These are phyloP conservation scores for Ceratobasidium sp. DNA, from an alignment of 1,284 basidiomycete genomes.

Conservation along the genomic window DNA sequence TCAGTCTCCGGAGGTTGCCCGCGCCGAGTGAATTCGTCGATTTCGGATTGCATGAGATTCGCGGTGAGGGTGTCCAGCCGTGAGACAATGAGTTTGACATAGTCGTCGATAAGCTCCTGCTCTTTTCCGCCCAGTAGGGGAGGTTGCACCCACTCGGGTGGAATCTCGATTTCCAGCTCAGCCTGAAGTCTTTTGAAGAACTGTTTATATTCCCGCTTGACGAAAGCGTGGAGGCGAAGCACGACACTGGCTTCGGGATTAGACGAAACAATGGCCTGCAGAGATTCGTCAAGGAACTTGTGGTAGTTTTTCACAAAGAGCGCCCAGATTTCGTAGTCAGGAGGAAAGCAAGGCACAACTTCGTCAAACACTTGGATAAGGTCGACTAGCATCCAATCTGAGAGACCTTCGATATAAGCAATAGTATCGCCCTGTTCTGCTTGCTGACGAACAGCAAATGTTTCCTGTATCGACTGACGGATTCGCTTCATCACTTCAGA, in stretches of 20 bases:
- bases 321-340: slow-evolving; percentile 86
- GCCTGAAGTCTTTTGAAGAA: slow-evolving; percentile 72
- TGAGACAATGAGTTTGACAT: slow-evolving; percentile 89
- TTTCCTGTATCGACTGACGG: slow-evolving; percentile 74
- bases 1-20: slow-evolving; percentile 88
- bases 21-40: slow-evolving; percentile 83
- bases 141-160: slow-evolving; percentile 83
- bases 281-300: slow-evolving; percentile 79
- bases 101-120: slow-evolving; percentile 93
- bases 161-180: slow-evolving; percentile 75
- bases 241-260: slow-evolving; percentile 88
- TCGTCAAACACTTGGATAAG: slow-evolving; percentile 89
- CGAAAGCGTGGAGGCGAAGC: slow-evolving; percentile 87
- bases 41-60: slow-evolving; percentile 93
- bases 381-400: slow-evolving; percentile 93
- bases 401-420: slow-evolving; percentile 77
- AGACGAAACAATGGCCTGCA: slow-evolving; percentile 74
- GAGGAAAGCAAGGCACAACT: slow-evolving; percentile 90
- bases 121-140: slow-evolving; percentile 93
- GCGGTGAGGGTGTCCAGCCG: slow-evolving; percentile 98
- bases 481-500: slow-evolving; percentile 88
- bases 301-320: slow-evolving; percentile 92
- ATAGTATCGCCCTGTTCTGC: slow-evolving; percentile 69
- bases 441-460: slow-evolving; percentile 75
- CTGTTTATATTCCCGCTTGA: slow-evolving; percentile 88